These are phyloP conservation scores for Microcos paniculata DNA, from an alignment of 345 rosid species.

Conservation along the genomic window DNA sequence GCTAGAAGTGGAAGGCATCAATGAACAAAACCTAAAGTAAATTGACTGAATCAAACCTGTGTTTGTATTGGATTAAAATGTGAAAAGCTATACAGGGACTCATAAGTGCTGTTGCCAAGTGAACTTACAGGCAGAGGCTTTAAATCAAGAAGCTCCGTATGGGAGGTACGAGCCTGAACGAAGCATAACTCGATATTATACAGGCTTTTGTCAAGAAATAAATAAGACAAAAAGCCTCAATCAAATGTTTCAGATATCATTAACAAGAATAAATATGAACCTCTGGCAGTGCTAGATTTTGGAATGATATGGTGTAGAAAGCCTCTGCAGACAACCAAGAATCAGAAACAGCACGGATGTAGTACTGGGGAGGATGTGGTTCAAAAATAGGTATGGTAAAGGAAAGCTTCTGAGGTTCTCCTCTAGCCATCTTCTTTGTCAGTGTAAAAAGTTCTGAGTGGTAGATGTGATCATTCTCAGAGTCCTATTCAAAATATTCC, in stretches of 20 bases:
- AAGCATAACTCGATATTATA: constrained; percentile 24
- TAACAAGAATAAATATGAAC: constrained; percentile 30
- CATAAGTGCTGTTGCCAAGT: constrained; percentile 63
- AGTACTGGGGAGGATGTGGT: constrained; percentile 98
- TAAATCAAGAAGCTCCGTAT: constrained; percentile 92
- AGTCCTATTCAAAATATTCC: constrained; percentile 56
- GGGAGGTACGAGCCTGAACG: constrained; percentile 72
- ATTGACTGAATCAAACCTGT: constrained; percentile 54
- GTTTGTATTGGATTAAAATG: constrained; percentile 99
- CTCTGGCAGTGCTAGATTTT: constrained; percentile 86
- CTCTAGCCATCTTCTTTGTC: constrained; percentile 83
- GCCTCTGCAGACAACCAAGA: constrained; percentile 97
- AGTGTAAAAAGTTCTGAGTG: constrained; percentile 92
- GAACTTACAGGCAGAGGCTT: constrained; percentile 95
- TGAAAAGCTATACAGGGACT: constrained; percentile 81
- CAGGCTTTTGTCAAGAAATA: not conserved
- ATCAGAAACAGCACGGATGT: constrained; percentile 94
- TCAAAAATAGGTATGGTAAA: constrained; percentile 96
- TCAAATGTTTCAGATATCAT: not conserved
- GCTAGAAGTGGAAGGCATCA: constrained; percentile 10
- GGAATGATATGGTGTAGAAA: constrained; percentile 87
- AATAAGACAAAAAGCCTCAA: constrained; percentile 2
- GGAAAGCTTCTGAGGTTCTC: constrained; percentile 87
- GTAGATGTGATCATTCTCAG: constrained; percentile 95
- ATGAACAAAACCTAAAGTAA: constrained; percentile 19